A percentile compares a stretch with the other conserved stretches of the same genome.
phyloP scores from a whole-genome alignment of 257 asterid species.

The Penstemon barbatus region DNA sequence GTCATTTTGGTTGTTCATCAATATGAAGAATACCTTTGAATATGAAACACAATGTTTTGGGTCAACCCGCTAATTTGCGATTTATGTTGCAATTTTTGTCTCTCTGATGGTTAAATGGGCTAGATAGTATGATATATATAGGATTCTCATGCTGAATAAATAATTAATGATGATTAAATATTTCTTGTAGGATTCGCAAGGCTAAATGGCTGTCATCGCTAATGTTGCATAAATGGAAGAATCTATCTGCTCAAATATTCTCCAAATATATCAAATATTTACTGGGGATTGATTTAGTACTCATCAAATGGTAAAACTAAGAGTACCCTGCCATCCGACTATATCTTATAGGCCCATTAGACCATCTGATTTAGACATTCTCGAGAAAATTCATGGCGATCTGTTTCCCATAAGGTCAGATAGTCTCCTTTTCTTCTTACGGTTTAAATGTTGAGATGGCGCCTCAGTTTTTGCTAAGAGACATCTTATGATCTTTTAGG shows the following conservation, averaged over 20 bases:
- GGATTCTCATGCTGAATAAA: neutral
- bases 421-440: slow-evolving; percentile 23
- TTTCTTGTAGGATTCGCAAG: slow-evolving; percentile 32
- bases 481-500: slow-evolving; percentile 40
- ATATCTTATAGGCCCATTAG: slow-evolving; percentile 73
- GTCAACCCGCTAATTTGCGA: neutral
- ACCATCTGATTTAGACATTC: slow-evolving; percentile 69
- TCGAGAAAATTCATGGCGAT: slow-evolving; percentile 76
- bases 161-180: slow-evolving; percentile 13
- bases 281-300: slow-evolving; percentile 54
- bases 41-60: neutral
- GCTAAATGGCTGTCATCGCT: slow-evolving; percentile 54
- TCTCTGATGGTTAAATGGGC: no score
- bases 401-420: slow-evolving; percentile 90
- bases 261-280: slow-evolving; percentile 46
- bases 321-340: slow-evolving; percentile 49
- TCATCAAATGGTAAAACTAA: slow-evolving; percentile 63
- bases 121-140: no score
- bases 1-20: no score
- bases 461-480: slow-evolving; percentile 27
- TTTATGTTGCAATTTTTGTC: no score
- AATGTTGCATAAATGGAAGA: slow-evolving; percentile 68
- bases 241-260: slow-evolving; percentile 31
- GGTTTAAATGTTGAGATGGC: slow-evolving; percentile 6
- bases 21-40: no score